A percentile compares a stretch with the other conserved stretches of the same genome.
Evolutionary conservation across 148 eudicot species (phyloP).

Genomic region (Heliamphora exappendiculata): DNA sequence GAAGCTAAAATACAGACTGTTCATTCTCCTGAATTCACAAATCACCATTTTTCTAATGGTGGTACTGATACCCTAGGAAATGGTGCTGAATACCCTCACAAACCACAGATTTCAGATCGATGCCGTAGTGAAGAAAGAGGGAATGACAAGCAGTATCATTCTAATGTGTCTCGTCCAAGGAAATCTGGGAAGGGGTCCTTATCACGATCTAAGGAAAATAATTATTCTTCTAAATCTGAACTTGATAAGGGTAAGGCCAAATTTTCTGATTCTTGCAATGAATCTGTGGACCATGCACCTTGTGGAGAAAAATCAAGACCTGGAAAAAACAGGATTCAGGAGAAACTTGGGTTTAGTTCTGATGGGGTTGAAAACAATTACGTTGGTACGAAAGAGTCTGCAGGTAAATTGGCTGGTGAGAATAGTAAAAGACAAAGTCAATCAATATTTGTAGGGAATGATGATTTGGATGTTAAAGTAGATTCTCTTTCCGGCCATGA

Average conservation of each 20-base stretch:
- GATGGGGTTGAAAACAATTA: constrained; percentile 25
- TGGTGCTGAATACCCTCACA: constrained; percentile 19
- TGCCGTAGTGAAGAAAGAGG: constrained; percentile 23
- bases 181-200: constrained; percentile 38
- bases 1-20: constrained; percentile 14
- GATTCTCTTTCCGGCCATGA: constrained; percentile 24
- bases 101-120: constrained; percentile 28
- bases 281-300: constrained; percentile 22
- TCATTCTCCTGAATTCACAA: constrained; percentile 18
- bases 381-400: constrained; percentile 21
- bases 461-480: constrained; percentile 25
- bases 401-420: constrained; percentile 20
- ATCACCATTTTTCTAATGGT: constrained; percentile 14
- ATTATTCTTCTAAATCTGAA: constrained; percentile 24
- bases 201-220: constrained; percentile 39
- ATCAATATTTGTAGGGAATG: constrained; percentile 21
- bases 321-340: constrained; percentile 39
- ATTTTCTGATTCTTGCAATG: constrained; percentile 31
- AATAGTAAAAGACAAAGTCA: constrained; percentile 24
- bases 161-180: constrained; percentile 21
- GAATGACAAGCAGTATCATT: constrained; percentile 20
- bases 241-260: constrained; percentile 37
- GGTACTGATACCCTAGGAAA: constrained; percentile 21
- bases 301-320: constrained; percentile 36
- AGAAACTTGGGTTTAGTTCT: constrained; percentile 27